Evolutionary conservation across 495 filamentous ascomycete genomes (phyloP), one percentile per base, ranked within the genome.

Genomic region (Delitschia confertaspora): DNA sequence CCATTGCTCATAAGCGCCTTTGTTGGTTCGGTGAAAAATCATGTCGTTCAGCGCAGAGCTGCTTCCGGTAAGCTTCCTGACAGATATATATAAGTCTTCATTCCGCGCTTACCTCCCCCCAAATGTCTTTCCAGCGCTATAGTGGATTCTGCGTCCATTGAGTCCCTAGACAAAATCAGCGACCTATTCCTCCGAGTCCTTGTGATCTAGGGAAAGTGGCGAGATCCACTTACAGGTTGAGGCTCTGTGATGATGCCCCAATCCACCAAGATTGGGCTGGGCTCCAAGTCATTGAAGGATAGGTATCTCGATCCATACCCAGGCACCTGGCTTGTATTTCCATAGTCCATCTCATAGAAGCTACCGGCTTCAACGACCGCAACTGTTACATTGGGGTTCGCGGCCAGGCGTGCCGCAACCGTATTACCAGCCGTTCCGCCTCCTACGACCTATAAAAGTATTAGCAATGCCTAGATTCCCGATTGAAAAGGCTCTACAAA

Each of bases 381-480:
- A 33, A 79, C 64, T 2, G 57, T 60, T 27, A 72, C 64, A 9
- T 68, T 58, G 9, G 70, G 66, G 26, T 75, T 73, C 29, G 71
- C 67, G 6, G 75, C 75, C 11, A 82, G 67, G 22, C 78, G 70
- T 13, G 70, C 69, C 6, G 77, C 78, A n/a, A 80, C 60, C 2
- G 67, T 65, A 41, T 65, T 67, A 19, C 78, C 76, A 3, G 74
- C 74, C 0, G 75, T 79, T 6, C 78, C 78, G 34, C 75, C 78
- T 2, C 72, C 71, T 19, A 67, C 59, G 31, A 71, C 57, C n/a
- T n/a, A n/a, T n/a, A n/a, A n/a, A n/a, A n/a, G n/a, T n/a, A n/a
- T n/a, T n/a, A n/a, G n/a, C n/a, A n/a, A n/a, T n/a, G n/a, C n/a
- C n/a, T n/a, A n/a, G n/a, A n/a, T n/a, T n/a, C n/a, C n/a, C n/a